Base-by-base conservation (phyloP, 768 basidiomycete species). In the Russula lepida region DNA sequence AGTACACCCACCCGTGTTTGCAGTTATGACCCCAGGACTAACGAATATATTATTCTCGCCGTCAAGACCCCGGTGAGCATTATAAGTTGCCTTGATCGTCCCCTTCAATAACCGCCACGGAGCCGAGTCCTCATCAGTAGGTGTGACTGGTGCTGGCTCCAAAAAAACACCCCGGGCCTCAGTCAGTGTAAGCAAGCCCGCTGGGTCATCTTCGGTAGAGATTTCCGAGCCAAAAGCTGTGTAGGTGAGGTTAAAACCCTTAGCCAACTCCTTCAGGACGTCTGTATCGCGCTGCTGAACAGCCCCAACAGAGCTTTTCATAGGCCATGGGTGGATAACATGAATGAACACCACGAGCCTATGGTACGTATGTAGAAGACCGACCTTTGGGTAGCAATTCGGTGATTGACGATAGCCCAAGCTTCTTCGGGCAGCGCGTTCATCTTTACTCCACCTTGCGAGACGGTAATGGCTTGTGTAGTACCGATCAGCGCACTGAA, bases 381-480 rank as follows among this genome's bases (percentile, higher is more conserved):
- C 2, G 48, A 68, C 70, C 66, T 75, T 57, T 75, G 69, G 11
- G 71, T 71, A 37, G 69, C 72, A 56, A 77, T 66, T 9, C 73
- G 69, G 32, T 58, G 57, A 43, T 58, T 58, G n/a, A 58, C 23
- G 1, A 77, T 57, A 6, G 74, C 74, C 60, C 68, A 74, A 17
- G 68, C 74, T 33, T 68, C 69, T 62, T 81, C 80, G 0, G 79
- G 78, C 12, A 81, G 70, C 1, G 78, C 77, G 59, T 81, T 79
- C 46, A 74, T 69, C 71, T 81, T 81, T 0, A 73, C 72, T 13
- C 73, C 75, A 15, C 76, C 76, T 23, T 70, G 64, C 47, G 81
- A 70, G 9, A 81, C 65, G 58, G 81, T 79, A 65, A 73, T 71
- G 2, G 76, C 65, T 27, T 64, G 65, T 15, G 63, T 66, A 6